These are phyloP conservation scores for Trypanosoma congolense DNA, from an alignment of 208 protist genomes.

Conservation along the genomic window DNA sequence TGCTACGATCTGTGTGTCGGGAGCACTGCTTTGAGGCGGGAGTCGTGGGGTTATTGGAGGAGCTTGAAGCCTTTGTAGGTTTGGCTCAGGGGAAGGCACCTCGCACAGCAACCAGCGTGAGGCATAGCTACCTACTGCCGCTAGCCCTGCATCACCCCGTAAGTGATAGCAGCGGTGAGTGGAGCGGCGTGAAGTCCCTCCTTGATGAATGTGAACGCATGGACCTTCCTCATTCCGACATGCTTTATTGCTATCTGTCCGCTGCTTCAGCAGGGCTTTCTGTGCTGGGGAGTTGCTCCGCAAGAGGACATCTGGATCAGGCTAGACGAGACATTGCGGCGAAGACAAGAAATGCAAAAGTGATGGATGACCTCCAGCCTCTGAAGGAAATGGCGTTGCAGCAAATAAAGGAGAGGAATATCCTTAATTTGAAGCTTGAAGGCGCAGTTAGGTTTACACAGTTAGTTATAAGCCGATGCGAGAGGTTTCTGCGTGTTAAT, in stretches of 20 bases:
- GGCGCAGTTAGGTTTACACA: constrained; percentile 1
- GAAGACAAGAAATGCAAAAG: neutral
- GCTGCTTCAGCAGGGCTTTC: constrained; percentile 2
- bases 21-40: neutral
- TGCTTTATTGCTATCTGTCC: constrained; percentile 14
- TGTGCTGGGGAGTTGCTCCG: neutral
- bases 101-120: neutral
- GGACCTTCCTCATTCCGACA: neutral
- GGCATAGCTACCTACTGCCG: neutral
- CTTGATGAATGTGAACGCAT: constrained; percentile 1
- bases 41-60: neutral
- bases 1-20: neutral
- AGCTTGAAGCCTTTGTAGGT: constrained; percentile 1
- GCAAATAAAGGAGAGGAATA: constrained; percentile 1
- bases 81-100: neutral
- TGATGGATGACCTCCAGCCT: constrained; percentile 1
- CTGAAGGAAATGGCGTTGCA: constrained; percentile 6
- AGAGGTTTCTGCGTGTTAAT: constrained; percentile 15
- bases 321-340: neutral
- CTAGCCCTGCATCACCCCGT: neutral
- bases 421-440: neutral
- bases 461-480: neutral
- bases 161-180: no score
- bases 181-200: neutral
- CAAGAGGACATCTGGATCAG: neutral